A percentile compares a stretch with the other conserved stretches of the same genome.
Conservation (phyloP, 495 filamentous ascomycete genomes). For the Hypoxylon perforatum region DNA sequence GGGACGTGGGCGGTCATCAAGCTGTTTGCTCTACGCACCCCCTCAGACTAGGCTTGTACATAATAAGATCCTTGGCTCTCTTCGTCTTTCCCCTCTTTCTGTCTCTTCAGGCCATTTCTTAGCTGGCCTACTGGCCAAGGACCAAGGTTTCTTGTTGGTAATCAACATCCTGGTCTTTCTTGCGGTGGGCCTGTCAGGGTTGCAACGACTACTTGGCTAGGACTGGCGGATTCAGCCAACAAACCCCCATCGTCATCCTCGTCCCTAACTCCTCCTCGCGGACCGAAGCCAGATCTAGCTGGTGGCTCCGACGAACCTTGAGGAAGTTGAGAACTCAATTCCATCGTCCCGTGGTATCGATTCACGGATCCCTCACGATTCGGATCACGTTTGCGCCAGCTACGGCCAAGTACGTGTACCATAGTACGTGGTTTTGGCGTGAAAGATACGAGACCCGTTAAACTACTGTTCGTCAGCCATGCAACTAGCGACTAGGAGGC, state of each 20-base stretch:
- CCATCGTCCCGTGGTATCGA: slow-evolving; percentile 20
- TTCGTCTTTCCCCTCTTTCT: slow-evolving; percentile 36
- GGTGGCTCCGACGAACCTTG: slow-evolving; percentile 40
- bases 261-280: slow-evolving; percentile 37
- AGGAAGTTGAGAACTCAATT: slow-evolving; percentile 17
- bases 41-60: slow-evolving; percentile 29
- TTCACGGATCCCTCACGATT: slow-evolving; percentile 19
- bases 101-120: slow-evolving; percentile 31
- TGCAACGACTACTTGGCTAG: slow-evolving; percentile 41
- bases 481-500: slow-evolving; percentile 43
- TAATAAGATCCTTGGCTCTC: slow-evolving; percentile 37
- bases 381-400: slow-evolving; percentile 5
- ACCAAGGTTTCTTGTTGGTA: slow-evolving; percentile 49
- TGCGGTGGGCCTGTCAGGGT: slow-evolving; percentile 41
- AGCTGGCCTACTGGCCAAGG: slow-evolving; percentile 41
- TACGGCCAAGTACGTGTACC: slow-evolving; percentile 1
- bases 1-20: slow-evolving; percentile 21
- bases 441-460: neutral
- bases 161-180: slow-evolving; percentile 39
- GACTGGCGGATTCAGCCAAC: slow-evolving; percentile 45
- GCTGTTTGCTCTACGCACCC: slow-evolving; percentile 27
- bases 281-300: slow-evolving; percentile 44
- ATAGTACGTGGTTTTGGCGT: slow-evolving; percentile 10
- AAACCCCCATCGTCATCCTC: slow-evolving; percentile 42
- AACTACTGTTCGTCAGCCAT: slow-evolving; percentile 44